Evolutionary conservation across 2,329 filamentous ascomycete species (phyloP), one percentile per base, ranked within the genome.

Genomic region (Penicillium sp.): DNA sequence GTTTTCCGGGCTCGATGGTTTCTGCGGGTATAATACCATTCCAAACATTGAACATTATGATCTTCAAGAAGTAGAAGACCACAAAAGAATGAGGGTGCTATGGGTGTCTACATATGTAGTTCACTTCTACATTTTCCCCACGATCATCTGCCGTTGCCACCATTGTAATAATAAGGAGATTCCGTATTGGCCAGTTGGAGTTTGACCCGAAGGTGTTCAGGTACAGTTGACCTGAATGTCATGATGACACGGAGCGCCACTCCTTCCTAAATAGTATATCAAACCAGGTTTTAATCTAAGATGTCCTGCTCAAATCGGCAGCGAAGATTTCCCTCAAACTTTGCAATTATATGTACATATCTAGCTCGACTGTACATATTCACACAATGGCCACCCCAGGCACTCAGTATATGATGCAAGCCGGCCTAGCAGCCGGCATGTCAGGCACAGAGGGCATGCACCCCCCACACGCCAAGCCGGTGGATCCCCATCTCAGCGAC

Each of bases 321-420:
- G 39, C 16, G 8, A 10, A 13, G n/a, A 3, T 13, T 29, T 10
- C 21, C 23, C 34, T 40, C 7, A 38, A 27, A 32, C 7, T 21
- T 21, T n/a, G 23, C 6, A 9, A 31, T 38, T 18, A 15, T 39
- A 40, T 39, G 46, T 31, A 41, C 35, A 49, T 49, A 39, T 6
- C 15, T 35, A 9, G 4, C n/a, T 39, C 8, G 45, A 37, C 9
- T n/a, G 10, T 25, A 39, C 10, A 25, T 13, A 6, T 29, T 27
- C 44, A 6, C 34, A 44, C 18, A 16, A 62, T 62, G 60, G 56
- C 58, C 23, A 54, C 53, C 6, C 50, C 58, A 41, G 60, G 63
- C 50, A 59, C 60, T 9, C 62, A 67, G 50, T 63, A 63, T 42
- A 59, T 62, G 45, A 54, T 67, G 35, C 65, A 68, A 53, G 50